Percentiles rank a stretch among this genome's conserved stretches.
phyloP scores from a whole-genome alignment of 179 eudicot species.

The Corrigiola litoralis region DNA sequence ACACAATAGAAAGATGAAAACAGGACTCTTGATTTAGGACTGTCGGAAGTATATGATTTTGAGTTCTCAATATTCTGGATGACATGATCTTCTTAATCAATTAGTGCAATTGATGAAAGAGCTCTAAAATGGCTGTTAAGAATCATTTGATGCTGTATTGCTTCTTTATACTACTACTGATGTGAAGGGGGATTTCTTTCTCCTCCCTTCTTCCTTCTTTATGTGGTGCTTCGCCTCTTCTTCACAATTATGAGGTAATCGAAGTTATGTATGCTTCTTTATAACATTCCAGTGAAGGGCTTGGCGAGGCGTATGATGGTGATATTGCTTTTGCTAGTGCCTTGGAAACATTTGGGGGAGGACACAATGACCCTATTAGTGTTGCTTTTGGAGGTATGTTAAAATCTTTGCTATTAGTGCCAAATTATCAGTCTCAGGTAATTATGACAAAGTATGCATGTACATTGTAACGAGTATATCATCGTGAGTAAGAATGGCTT shows the following conservation, averaged over 20 bases:
- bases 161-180: background rate
- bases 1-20: too few relatives aligned
- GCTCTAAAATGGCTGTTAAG: too few relatives aligned
- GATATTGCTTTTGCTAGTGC: conserved; percentile 98
- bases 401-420: background rate
- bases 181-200: background rate
- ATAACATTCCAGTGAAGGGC: conserved; percentile 73
- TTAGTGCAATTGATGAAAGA: too few relatives aligned
- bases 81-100: background rate
- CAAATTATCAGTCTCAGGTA: background rate
- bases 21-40: too few relatives aligned
- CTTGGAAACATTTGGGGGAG: conserved; percentile 94
- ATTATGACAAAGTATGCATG: background rate
- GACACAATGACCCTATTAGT: conserved; percentile 96
- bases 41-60: background rate
- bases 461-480: background rate
- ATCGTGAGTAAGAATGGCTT: too few relatives aligned
- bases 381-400: conserved; percentile 95
- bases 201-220: too few relatives aligned
- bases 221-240: background rate
- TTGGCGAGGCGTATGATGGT: conserved; percentile 98
- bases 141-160: background rate
- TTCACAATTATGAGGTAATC: background rate
- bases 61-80: background rate
- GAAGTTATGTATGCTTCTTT: background rate